Percentiles rank a stretch among this genome's conserved stretches.
These are phyloP conservation scores for Medicago arabica DNA, from an alignment of 306 rosid genomes.

Conservation along the genomic window DNA sequence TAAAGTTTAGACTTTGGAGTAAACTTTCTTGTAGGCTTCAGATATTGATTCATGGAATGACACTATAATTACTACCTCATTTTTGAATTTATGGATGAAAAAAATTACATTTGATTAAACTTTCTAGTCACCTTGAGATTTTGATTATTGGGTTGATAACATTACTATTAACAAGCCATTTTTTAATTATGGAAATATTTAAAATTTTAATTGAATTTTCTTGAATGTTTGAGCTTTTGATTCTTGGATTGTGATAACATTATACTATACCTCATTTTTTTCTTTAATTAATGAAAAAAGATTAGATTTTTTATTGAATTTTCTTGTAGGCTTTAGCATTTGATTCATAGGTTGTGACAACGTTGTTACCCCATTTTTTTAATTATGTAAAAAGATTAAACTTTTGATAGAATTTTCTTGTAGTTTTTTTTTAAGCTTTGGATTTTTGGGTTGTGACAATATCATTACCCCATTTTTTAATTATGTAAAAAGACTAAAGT, in stretches of 20 bases:
- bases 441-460: constrained; percentile 19
- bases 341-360: not conserved
- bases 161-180: not conserved
- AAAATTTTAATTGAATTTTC: not conserved
- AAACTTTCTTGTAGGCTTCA: not conserved
- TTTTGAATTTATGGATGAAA: not conserved
- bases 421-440: not conserved
- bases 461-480: not conserved
- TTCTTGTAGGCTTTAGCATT: not conserved
- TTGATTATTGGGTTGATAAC: not conserved
- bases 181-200: not conserved
- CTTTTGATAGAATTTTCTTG: not conserved
- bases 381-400: not conserved
- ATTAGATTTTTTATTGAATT: not conserved
- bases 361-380: not conserved
- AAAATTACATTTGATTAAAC: not conserved
- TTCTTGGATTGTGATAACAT: not conserved
- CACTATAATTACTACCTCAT: not conserved
- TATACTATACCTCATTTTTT: not conserved
- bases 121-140: not conserved
- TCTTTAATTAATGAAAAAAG: not conserved
- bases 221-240: constrained; percentile 32
- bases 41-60: not conserved
- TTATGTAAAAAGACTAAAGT: not conserved
- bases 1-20: not conserved